Percentiles rank a stretch among this genome's conserved stretches.
phyloP scores from a whole-genome alignment of 305 asterid genomes.

The Solanum hybrid region DNA sequence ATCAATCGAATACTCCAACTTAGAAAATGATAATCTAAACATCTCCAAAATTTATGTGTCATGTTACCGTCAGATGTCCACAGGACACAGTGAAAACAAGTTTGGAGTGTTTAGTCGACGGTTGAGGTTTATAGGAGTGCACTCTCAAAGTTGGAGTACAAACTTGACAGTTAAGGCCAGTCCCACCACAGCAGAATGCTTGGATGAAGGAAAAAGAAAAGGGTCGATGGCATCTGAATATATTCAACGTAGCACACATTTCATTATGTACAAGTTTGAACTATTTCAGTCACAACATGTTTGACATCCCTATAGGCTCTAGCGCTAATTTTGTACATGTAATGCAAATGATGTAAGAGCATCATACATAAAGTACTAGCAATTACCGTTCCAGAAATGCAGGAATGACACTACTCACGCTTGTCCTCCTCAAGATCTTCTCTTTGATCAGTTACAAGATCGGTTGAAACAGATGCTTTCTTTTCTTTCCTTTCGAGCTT shows the following conservation, averaged over 20 bases:
- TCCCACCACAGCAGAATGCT: background rate
- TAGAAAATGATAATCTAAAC: background rate
- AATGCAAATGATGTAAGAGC: background rate
- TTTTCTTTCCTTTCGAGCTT: slow-evolving; percentile 29
- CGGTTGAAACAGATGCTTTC: slow-evolving; percentile 17
- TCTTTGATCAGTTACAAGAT: slow-evolving; percentile 4
- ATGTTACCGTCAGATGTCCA: background rate
- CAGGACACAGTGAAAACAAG: background rate
- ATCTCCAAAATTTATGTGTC: background rate
- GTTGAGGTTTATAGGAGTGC: background rate
- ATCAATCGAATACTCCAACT: background rate
- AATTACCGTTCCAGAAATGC: background rate
- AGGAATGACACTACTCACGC: slow-evolving; percentile 13
- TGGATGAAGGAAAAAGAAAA: background rate
- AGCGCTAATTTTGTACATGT: background rate
- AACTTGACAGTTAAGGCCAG: background rate
- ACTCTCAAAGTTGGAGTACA: background rate
- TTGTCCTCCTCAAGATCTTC: slow-evolving; percentile 32
- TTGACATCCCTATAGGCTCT: background rate
- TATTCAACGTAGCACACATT: background rate
- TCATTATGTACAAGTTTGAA: background rate
- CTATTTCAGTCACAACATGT: background rate
- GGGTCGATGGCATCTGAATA: background rate
- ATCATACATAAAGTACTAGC: background rate
- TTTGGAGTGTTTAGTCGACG: background rate